Evolutionary conservation across 2,329 filamentous ascomycete species (phyloP).

Genomic region (Cladophialophora carrionii): DNA sequence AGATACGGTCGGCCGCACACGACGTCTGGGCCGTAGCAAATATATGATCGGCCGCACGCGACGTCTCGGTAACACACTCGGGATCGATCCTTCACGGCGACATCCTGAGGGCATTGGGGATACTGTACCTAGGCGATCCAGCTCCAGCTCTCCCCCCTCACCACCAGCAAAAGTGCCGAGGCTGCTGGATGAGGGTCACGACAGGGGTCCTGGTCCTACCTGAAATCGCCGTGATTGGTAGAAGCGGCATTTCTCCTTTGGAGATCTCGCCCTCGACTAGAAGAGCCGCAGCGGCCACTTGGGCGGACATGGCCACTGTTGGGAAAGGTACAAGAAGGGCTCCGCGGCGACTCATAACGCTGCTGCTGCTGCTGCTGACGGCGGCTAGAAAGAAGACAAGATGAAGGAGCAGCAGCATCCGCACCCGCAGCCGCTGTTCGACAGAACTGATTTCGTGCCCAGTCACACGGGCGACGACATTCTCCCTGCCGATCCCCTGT

Average conservation of each 20-base stretch:
- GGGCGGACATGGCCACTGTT: not conserved
- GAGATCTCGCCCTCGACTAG: not conserved
- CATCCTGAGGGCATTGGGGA: not conserved
- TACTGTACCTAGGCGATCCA: not conserved
- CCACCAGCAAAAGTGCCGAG: slow-evolving; percentile 22
- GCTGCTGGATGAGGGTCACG: slow-evolving; percentile 6
- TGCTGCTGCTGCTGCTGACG: not conserved
- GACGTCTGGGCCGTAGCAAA: not conserved
- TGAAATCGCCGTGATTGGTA: slow-evolving; percentile 26
- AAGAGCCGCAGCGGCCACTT: not conserved
- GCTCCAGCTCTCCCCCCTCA: not conserved
- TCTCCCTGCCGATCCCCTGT: slow-evolving; percentile 43
- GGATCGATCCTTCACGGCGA: not conserved
- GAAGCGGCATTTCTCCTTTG: slow-evolving; percentile 7
- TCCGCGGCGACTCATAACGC: not conserved
- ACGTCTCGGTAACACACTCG: not conserved
- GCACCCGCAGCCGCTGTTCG: slow-evolving; percentile 24
- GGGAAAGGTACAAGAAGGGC: not conserved
- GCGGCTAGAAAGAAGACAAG: not conserved
- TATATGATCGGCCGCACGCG: not conserved
- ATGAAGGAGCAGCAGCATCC: slow-evolving; percentile 23
- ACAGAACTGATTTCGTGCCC: slow-evolving; percentile 40
- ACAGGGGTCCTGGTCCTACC: not conserved
- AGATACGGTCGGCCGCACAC: not conserved
- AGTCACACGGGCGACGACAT: slow-evolving; percentile 41